Percentiles rank a stretch among this genome's conserved stretches.
These are phyloP conservation scores for Wickerhamiella allomyrinae DNA, from an alignment of 805 yeast genomes.

Conservation along the genomic window DNA sequence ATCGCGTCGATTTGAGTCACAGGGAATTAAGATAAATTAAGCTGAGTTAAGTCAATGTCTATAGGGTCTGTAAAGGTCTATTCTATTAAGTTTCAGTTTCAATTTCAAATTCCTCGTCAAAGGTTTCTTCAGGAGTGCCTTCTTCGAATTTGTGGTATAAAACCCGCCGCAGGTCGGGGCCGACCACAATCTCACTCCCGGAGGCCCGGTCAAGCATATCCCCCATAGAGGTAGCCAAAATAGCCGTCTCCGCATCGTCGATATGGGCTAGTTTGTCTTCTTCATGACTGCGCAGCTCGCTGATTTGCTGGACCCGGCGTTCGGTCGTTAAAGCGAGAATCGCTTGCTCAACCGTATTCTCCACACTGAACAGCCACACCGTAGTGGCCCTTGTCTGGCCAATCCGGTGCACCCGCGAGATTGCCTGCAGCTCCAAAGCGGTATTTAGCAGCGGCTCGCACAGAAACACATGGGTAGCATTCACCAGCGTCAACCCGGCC, in stretches of 20 bases:
- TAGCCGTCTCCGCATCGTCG: constrained; percentile 10
- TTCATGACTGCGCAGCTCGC: constrained; percentile 11
- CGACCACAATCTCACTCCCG: constrained; percentile 16
- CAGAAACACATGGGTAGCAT: constrained; percentile 82
- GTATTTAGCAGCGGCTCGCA: constrained; percentile 89
- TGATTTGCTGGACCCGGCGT: constrained; percentile 32
- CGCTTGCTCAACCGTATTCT: constrained; percentile 77
- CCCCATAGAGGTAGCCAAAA: constrained; percentile 9
- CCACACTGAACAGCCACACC: constrained; percentile 84
- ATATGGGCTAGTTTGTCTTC: neutral
- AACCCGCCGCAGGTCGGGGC: constrained; percentile 7
- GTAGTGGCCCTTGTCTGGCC: constrained; percentile 74
- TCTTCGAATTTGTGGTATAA: constrained; percentile 1
- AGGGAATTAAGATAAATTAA: neutral
- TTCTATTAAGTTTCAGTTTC: no score
- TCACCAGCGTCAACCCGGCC: constrained; percentile 75
- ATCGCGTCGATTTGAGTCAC: neutral
- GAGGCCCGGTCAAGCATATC: constrained; percentile 12
- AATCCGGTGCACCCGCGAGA: constrained; percentile 80
- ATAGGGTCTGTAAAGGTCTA: no score
- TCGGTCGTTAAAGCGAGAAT: constrained; percentile 56
- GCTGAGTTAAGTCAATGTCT: neutral
- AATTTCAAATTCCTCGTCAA: no score
- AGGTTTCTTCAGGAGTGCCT: no score
- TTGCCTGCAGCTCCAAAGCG: constrained; percentile 80